phyloP scores from a whole-genome alignment of 208 protist species.

The Crithidia sp. region DNA sequence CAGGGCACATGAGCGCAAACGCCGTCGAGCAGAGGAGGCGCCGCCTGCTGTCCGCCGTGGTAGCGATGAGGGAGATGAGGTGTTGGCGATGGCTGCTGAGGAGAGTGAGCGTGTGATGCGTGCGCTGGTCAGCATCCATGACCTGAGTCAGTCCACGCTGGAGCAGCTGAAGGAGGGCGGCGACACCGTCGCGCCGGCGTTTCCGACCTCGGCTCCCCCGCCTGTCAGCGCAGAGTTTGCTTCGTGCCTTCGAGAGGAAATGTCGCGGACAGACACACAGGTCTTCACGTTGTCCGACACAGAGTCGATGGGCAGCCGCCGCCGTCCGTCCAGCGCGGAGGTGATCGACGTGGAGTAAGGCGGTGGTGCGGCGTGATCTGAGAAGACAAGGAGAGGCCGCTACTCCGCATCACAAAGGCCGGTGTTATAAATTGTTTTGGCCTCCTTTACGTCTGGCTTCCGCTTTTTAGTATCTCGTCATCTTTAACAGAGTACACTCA shows the following conservation, averaged over 20 bases:
- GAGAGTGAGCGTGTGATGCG: neutral
- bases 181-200: too few relatives aligned
- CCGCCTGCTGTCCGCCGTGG: too few relatives aligned
- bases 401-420: too few relatives aligned
- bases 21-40: constrained; percentile 12
- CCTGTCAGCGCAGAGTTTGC: neutral
- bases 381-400: too few relatives aligned
- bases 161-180: neutral
- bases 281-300: constrained; percentile 28
- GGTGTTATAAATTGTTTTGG: too few relatives aligned
- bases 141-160: constrained; percentile 11
- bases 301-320: constrained; percentile 12
- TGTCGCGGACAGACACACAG: neutral
- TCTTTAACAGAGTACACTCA: too few relatives aligned
- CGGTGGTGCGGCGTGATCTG: neutral
- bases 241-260: neutral
- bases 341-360: constrained; percentile 34
- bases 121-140: constrained; percentile 13
- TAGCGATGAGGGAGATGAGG: neutral
- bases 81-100: neutral
- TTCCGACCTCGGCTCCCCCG: neutral
- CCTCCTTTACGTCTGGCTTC: too few relatives aligned
- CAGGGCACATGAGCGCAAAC: constrained; percentile 5
- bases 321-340: constrained; percentile 15
- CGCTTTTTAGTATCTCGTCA: too few relatives aligned